phyloP scores from a whole-genome alignment of 2,329 filamentous ascomycete genomes.

The Phyllosticta citriasiana region DNA sequence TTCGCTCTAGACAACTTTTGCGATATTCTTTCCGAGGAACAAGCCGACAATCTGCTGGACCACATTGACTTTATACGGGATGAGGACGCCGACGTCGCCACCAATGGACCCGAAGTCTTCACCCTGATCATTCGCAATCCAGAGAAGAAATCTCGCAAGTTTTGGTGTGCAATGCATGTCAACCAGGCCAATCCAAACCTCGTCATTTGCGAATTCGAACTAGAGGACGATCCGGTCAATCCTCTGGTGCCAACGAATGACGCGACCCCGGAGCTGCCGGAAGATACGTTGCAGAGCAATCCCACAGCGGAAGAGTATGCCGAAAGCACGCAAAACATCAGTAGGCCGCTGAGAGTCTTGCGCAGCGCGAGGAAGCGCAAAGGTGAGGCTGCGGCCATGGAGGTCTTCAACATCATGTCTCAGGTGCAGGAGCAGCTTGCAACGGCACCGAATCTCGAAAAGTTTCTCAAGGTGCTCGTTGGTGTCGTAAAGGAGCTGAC shows the following conservation, averaged over 20 bases:
- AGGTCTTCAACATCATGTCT: constrained; percentile 85
- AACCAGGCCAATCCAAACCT: constrained; percentile 57
- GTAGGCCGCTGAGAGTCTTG: constrained; percentile 67
- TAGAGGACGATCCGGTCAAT: constrained; percentile 63
- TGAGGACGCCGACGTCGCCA: constrained; percentile 63
- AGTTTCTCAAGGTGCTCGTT: constrained; percentile 69
- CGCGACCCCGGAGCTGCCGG: constrained; percentile 50
- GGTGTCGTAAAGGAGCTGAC: constrained; percentile 84
- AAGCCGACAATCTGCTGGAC: constrained; percentile 72
- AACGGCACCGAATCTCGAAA: constrained; percentile 58
- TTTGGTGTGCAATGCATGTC: constrained; percentile 83
- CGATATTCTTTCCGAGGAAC: constrained; percentile 76
- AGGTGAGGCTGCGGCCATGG: constrained; percentile 74
- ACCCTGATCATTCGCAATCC: constrained; percentile 60
- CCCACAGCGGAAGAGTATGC: constrained; percentile 65
- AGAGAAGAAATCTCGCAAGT: constrained; percentile 48
- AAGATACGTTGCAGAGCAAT: constrained; percentile 63
- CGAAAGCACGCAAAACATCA: constrained; percentile 65
- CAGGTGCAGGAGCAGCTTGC: constrained; percentile 84
- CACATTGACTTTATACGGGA: constrained; percentile 83
- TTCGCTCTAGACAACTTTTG: constrained; percentile 67
- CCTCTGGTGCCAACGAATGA: constrained; percentile 55
- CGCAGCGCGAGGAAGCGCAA: constrained; percentile 64
- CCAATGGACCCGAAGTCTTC: constrained; percentile 79
- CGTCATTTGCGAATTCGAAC: constrained; percentile 79